A percentile compares a stretch with the other conserved stretches of the same genome.
Evolutionary conservation across 1,139 yeast genomes (phyloP).

Genomic region (Diutina scorzettiae): DNA sequence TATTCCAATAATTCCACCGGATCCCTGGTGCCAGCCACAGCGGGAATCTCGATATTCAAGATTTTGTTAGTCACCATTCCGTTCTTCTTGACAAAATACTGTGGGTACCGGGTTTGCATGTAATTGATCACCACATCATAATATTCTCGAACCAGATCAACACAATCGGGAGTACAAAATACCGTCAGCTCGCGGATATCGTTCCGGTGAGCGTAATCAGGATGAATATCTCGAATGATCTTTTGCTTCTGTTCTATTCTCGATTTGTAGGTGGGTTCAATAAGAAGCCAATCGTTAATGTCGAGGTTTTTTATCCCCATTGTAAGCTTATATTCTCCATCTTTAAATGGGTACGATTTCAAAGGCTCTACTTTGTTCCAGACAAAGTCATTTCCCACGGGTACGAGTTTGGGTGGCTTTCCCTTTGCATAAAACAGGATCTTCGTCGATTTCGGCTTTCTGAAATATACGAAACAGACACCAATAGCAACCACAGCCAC

Average conservation of each 20-base stretch:
- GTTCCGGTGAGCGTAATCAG: slow-evolving; percentile 20
- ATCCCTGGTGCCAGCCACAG: slow-evolving; percentile 10
- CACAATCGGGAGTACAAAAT: slow-evolving; percentile 28
- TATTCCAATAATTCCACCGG: slow-evolving; percentile 18
- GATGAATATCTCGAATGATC: slow-evolving; percentile 27
- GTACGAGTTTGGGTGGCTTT: slow-evolving; percentile 6
- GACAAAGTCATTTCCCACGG: slow-evolving; percentile 24
- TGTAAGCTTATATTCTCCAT: slow-evolving; percentile 49
- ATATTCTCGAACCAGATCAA: slow-evolving; percentile 43
- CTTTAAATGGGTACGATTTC: slow-evolving; percentile 41
- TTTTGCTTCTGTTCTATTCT: slow-evolving; percentile 31
- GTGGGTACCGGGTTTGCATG: slow-evolving; percentile 49
- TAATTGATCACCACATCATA: slow-evolving; percentile 38
- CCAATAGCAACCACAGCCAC: too few relatives aligned
- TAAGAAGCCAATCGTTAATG: slow-evolving; percentile 49
- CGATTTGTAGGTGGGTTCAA: slow-evolving; percentile 51
- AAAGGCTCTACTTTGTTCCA: slow-evolving; percentile 35
- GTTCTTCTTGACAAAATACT: slow-evolving; percentile 28
- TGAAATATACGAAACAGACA: too few relatives aligned
- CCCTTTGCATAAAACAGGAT: background rate
- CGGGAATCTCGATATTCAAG: slow-evolving; percentile 27
- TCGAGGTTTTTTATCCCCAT: slow-evolving; percentile 52
- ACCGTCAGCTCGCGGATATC: slow-evolving; percentile 21
- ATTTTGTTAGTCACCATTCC: slow-evolving; percentile 29
- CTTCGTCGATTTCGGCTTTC: too few relatives aligned